These are phyloP conservation scores for Ulmus americana DNA, from an alignment of 331 rosid genomes.

Conservation along the genomic window DNA sequence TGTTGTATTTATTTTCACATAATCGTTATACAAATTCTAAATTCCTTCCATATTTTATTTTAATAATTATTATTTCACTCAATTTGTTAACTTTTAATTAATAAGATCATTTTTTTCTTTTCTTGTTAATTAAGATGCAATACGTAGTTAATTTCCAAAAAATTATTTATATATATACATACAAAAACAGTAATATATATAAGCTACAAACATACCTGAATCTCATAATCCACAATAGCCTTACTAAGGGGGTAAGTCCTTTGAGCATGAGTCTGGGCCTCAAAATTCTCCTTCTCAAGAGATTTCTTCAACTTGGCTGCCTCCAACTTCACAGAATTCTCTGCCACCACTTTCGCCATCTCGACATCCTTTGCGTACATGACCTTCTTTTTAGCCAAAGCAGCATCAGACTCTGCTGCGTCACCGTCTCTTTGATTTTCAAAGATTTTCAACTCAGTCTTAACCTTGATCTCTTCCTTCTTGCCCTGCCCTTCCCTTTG, in stretches of 20 bases:
- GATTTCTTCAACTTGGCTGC: constrained; percentile 49
- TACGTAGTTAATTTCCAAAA: too few species aligned
- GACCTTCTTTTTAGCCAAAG: constrained; percentile 42
- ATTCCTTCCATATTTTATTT: too few species aligned
- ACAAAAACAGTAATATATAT: too few species aligned
- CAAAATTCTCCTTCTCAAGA: constrained; percentile 51
- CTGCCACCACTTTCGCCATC: constrained; percentile 47
- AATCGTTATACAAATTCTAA: too few species aligned
- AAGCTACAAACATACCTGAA: constrained; percentile 22
- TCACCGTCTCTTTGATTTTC: constrained; percentile 31
- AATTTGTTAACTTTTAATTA: neutral
- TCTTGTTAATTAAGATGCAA: too few species aligned
- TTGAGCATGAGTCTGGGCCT: constrained; percentile 38
- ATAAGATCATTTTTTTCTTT: too few species aligned
- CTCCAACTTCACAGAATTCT: constrained; percentile 39
- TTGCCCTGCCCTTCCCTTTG: constrained; percentile 37
- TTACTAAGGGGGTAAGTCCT: constrained; percentile 42
- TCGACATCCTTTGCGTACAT: constrained; percentile 30
- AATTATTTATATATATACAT: too few species aligned
- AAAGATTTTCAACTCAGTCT: constrained; percentile 20
- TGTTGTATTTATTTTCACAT: too few species aligned
- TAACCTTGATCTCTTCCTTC: constrained; percentile 45
- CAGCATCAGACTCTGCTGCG: constrained; percentile 45
- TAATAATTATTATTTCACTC: too few species aligned
- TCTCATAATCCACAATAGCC: constrained; percentile 49